A percentile compares a stretch with the other conserved stretches of the same genome.
These are phyloP conservation scores for Tuber borchii DNA, from an alignment of 495 filamentous ascomycete genomes.

Conservation along the genomic window DNA sequence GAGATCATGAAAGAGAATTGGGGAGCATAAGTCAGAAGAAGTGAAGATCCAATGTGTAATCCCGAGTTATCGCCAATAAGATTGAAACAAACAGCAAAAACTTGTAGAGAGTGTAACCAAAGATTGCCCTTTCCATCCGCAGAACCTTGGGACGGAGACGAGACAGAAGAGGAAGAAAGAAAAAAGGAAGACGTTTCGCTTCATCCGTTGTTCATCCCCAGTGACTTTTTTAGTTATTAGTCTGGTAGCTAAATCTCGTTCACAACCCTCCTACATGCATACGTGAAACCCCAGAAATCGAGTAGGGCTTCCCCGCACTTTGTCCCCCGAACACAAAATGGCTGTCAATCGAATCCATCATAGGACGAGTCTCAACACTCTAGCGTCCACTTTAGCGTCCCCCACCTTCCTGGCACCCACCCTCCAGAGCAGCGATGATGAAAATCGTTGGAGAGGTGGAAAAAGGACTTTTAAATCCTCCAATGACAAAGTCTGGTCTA, in stretches of 20 bases:
- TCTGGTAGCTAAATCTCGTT: not conserved
- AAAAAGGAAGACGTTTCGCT: not conserved
- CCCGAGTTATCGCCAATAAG: not conserved
- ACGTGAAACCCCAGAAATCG: not conserved
- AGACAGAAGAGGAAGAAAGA: not conserved
- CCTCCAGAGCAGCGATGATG: not conserved
- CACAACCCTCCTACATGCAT: not conserved
- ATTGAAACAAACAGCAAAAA: not conserved
- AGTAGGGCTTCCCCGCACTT: slow-evolving; percentile 1
- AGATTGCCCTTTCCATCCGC: not conserved
- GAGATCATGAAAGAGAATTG: not conserved
- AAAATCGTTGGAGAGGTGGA: too few relatives aligned
- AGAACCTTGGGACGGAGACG: not conserved
- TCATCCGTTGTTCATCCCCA: not conserved
- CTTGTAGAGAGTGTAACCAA: not conserved
- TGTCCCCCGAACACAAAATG: not conserved
- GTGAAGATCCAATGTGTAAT: not conserved
- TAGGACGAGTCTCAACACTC: not conserved
- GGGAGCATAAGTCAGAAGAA: not conserved
- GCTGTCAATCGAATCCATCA: not conserved
- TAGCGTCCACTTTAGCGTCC: not conserved
- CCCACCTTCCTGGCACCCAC: not conserved
- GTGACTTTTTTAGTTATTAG: not conserved
- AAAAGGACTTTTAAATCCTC: not conserved
- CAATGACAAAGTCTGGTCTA: not conserved